These are phyloP conservation scores for Paspalum vaginatum DNA, from an alignment of 176 grass and related monocot genomes.

Conservation along the genomic window DNA sequence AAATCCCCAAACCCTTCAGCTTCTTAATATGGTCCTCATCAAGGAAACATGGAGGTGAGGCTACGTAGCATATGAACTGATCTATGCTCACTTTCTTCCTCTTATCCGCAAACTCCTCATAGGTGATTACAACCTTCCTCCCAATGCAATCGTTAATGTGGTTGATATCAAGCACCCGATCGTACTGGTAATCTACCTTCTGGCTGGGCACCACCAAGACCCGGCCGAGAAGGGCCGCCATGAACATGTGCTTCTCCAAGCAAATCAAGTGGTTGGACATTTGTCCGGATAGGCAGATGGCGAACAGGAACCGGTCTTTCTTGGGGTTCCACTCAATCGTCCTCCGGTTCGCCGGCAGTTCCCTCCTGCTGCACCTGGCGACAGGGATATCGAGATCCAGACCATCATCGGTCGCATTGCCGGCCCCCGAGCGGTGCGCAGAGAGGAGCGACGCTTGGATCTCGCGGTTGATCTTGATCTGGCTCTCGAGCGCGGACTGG, in stretches of 20 bases:
- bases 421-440: slow-evolving; percentile 49
- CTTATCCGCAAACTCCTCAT: slow-evolving; percentile 67
- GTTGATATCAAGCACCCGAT: slow-evolving; percentile 77
- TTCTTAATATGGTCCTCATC: slow-evolving; percentile 94
- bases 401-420: slow-evolving; percentile 52
- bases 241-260: slow-evolving; percentile 99
- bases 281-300: slow-evolving; percentile 83
- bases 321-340: slow-evolving; percentile 95
- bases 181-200: slow-evolving; percentile 81
- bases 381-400: slow-evolving; percentile 50
- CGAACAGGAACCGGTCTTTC: slow-evolving; percentile 77
- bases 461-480: slow-evolving; percentile 90
- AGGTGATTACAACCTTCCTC: slow-evolving; percentile 75
- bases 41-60: slow-evolving; percentile 79
- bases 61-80: slow-evolving; percentile 84
- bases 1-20: slow-evolving; percentile 75
- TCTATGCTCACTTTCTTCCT: slow-evolving; percentile 87
- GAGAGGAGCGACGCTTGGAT: slow-evolving; percentile 76
- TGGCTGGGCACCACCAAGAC: slow-evolving; percentile 75
- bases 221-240: slow-evolving; percentile 79
- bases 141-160: slow-evolving; percentile 87
- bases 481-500: slow-evolving; percentile 61
- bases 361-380: slow-evolving; percentile 57
- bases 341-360: slow-evolving; percentile 49
- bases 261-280: slow-evolving; percentile 99